A percentile compares a stretch with the other conserved stretches of the same genome.
Conservation (phyloP, 2,329 filamentous ascomycete species). For the Fusarium liriodendri region DNA sequence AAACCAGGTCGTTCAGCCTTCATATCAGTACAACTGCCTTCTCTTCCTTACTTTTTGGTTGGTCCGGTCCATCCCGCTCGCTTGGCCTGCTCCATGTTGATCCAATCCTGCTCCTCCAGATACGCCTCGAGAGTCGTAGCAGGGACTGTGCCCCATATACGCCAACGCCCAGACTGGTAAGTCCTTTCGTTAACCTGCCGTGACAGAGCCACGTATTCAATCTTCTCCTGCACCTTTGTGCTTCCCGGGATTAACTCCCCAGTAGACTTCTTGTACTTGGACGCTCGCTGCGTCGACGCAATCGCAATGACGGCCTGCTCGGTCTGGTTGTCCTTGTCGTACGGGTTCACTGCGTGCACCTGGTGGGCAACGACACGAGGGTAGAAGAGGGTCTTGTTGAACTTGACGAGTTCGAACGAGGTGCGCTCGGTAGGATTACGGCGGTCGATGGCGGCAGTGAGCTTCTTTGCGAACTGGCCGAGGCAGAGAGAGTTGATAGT, state of each 20-base stretch:
- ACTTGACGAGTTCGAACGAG: constrained; percentile 66
- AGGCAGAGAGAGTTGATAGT: constrained; percentile 66
- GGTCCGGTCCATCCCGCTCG: constrained; percentile 48
- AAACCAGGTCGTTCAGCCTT: background rate
- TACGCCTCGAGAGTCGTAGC: constrained; percentile 62
- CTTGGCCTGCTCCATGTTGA: constrained; percentile 48
- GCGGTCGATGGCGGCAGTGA: constrained; percentile 64
- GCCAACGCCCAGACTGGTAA: constrained; percentile 66
- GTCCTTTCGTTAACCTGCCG: constrained; percentile 57
- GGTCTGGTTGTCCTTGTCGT: constrained; percentile 50
- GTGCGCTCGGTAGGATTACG: constrained; percentile 59
- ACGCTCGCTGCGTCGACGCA: constrained; percentile 65
- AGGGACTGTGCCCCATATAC: constrained; percentile 71
- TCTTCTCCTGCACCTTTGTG: constrained; percentile 63
- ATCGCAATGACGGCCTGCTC: constrained; percentile 71
- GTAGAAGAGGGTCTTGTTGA: constrained; percentile 55
- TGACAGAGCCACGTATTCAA: constrained; percentile 75
- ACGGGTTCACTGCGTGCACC: constrained; percentile 58
- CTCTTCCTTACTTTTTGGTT: constrained; percentile 5
- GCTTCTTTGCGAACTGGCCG: constrained; percentile 60
- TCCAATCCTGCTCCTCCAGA: constrained; percentile 49
- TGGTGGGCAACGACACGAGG: constrained; percentile 68
- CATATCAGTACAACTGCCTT: constrained; percentile 10
- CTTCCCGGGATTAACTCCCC: constrained; percentile 58
- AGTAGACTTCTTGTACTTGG: constrained; percentile 52